A percentile compares a stretch with the other conserved stretches of the same genome.
Conservation (phyloP, 192 early-diverging fungal species). For the Rhizophlyctis rosea region DNA sequence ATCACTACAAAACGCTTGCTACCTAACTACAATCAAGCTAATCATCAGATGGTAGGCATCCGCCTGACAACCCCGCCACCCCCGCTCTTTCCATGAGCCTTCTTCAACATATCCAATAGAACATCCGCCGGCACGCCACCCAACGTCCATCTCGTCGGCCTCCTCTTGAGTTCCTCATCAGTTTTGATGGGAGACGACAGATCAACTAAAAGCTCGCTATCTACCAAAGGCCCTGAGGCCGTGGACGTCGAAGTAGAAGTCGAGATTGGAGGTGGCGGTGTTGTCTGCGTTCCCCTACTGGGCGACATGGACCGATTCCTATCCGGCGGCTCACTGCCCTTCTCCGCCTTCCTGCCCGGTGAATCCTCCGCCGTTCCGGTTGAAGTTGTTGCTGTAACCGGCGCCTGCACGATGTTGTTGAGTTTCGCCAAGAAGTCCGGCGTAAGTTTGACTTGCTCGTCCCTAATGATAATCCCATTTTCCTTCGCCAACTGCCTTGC, state of each 20-base stretch:
- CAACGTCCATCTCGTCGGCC: conserved; percentile 11
- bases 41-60: no score
- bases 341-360: neutral
- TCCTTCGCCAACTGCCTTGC: conserved; percentile 38
- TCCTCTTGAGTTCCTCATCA: conserved; percentile 1
- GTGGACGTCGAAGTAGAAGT: neutral
- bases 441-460: conserved; percentile 46
- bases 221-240: neutral
- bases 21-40: no score
- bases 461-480: conserved; percentile 49
- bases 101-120: conserved; percentile 13
- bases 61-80: no score
- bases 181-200: neutral
- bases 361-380: neutral
- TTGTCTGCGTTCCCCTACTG: neutral
- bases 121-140: conserved; percentile 21
- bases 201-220: conserved; percentile 11
- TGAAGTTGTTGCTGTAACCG: neutral
- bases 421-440: conserved; percentile 47
- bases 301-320: no score
- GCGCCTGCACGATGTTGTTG: conserved; percentile 7
- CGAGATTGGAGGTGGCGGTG: neutral
- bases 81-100: no score
- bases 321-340: neutral
- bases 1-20: no score